Evolutionary conservation across 192 early-diverging fungal genomes (phyloP).

Genomic region (Dispira simplex): DNA sequence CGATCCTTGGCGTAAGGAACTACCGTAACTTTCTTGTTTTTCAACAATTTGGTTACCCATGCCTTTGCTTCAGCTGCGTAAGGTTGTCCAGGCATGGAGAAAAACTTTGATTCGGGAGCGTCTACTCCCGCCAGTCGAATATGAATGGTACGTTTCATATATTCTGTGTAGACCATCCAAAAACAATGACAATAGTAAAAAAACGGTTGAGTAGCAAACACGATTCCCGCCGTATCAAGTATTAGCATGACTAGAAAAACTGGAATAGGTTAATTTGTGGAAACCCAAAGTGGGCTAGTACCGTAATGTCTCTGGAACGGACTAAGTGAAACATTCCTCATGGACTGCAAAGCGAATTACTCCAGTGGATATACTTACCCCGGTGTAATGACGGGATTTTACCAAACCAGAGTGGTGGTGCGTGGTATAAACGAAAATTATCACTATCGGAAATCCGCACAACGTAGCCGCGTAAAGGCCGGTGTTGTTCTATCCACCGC

Average conservation of each 20-base stretch:
- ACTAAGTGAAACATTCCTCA: too few species aligned
- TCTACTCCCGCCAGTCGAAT: slow-evolving; percentile 52
- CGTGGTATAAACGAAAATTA: slow-evolving; percentile 38
- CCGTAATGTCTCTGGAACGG: too few species aligned
- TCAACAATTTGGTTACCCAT: slow-evolving; percentile 27
- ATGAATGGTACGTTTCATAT: slow-evolving; percentile 41
- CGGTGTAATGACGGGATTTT: slow-evolving; percentile 7
- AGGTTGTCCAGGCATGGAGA: slow-evolving; percentile 46
- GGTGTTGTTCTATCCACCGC: slow-evolving; percentile 18
- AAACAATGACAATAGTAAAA: too few species aligned
- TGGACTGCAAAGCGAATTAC: too few species aligned
- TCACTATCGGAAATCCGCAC: slow-evolving; percentile 36
- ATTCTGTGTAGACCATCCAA: slow-evolving; percentile 13
- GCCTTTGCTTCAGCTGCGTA: slow-evolving; percentile 34
- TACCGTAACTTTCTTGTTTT: slow-evolving; percentile 28
- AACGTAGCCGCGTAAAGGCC: slow-evolving; percentile 24
- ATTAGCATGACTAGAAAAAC: too few species aligned
- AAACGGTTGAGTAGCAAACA: too few species aligned
- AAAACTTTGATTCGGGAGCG: slow-evolving; percentile 52
- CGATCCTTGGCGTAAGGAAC: slow-evolving; percentile 34
- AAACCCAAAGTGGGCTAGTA: too few species aligned
- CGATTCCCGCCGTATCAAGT: too few species aligned
- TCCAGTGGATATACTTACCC: too few species aligned
- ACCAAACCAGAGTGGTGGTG: slow-evolving; percentile 24
- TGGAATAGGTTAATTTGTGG: too few species aligned